A percentile compares a stretch with the other conserved stretches of the same genome.
Evolutionary conservation across 1,284 basidiomycete species (phyloP).

Genomic region (Limonomyces culmigenus): DNA sequence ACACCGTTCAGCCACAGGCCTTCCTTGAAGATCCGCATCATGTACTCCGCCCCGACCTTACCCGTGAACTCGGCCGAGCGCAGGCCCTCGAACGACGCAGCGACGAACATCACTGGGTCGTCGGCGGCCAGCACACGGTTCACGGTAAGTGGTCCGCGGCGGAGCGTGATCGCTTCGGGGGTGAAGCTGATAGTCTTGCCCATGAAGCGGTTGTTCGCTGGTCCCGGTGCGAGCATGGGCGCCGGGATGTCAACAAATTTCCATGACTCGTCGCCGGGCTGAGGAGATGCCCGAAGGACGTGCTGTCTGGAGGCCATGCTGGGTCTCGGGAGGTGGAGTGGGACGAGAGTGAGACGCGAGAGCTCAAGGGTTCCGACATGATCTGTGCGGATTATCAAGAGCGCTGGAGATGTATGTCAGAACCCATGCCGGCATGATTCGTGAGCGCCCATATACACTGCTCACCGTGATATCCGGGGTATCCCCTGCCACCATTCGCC

Average conservation of each 20-base stretch:
- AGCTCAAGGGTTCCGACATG: constrained; percentile 4
- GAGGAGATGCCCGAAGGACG: constrained; percentile 22
- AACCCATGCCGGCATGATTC: too few relatives aligned
- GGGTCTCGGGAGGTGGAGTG: not conserved
- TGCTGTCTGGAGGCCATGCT: not conserved
- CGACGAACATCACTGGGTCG: constrained; percentile 33
- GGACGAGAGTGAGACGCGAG: not conserved
- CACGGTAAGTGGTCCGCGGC: constrained; percentile 28
- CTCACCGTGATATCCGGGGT: too few relatives aligned
- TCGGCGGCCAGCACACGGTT: constrained; percentile 42
- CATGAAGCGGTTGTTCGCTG: constrained; percentile 1
- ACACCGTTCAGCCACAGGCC: constrained; percentile 38
- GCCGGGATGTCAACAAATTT: constrained; percentile 21
- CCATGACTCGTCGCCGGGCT: constrained; percentile 33
- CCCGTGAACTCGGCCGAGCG: constrained; percentile 31
- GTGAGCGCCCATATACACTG: too few relatives aligned
- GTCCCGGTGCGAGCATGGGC: not conserved
- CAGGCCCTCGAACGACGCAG: constrained; percentile 33
- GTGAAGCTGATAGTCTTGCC: constrained; percentile 35
- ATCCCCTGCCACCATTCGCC: too few relatives aligned
- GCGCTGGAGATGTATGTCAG: too few relatives aligned
- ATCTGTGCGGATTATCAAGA: constrained; percentile 4
- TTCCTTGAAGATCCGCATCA: constrained; percentile 30
- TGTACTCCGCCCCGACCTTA: constrained; percentile 32
- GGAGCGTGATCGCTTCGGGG: constrained; percentile 27